phyloP scores from a whole-genome alignment of 192 early-diverging fungal genomes.

The Backusella macrospora region DNA sequence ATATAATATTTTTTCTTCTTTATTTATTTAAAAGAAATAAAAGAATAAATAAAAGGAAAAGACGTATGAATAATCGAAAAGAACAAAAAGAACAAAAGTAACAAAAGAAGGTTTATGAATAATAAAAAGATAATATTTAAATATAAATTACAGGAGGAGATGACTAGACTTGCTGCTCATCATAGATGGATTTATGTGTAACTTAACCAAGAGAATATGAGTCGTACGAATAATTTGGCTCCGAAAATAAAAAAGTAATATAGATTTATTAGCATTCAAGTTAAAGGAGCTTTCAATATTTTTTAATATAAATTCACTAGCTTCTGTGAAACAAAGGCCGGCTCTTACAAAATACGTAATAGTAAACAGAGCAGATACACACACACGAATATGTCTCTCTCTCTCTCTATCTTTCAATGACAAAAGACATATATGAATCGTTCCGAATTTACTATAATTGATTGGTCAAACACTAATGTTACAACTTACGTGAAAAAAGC shows the following conservation, averaged over 20 bases:
- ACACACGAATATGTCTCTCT: too few relatives aligned
- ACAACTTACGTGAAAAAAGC: neutral
- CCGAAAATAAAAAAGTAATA: neutral
- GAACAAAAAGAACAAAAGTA: neutral
- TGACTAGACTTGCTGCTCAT: neutral
- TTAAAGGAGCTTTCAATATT: neutral
- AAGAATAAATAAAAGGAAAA: too few relatives aligned
- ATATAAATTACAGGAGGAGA: conserved; percentile 12
- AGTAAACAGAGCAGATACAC: too few relatives aligned
- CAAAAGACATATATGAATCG: neutral
- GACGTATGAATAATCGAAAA: neutral
- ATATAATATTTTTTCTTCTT: too few relatives aligned
- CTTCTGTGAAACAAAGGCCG: neutral
- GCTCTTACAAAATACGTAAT: too few relatives aligned
- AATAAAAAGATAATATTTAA: neutral
- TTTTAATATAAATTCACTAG: conserved; percentile 10
- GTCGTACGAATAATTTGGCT: neutral
- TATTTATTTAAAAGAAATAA: too few relatives aligned
- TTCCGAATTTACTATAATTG: neutral
- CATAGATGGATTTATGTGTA: neutral
- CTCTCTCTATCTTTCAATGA: neutral
- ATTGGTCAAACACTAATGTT: conserved; percentile 12
- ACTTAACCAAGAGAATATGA: neutral
- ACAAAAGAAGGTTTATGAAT: neutral
- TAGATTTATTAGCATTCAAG: neutral